Evolutionary conservation across 805 yeast genomes (phyloP).

Genomic region (Yamadazyma endophytica): DNA sequence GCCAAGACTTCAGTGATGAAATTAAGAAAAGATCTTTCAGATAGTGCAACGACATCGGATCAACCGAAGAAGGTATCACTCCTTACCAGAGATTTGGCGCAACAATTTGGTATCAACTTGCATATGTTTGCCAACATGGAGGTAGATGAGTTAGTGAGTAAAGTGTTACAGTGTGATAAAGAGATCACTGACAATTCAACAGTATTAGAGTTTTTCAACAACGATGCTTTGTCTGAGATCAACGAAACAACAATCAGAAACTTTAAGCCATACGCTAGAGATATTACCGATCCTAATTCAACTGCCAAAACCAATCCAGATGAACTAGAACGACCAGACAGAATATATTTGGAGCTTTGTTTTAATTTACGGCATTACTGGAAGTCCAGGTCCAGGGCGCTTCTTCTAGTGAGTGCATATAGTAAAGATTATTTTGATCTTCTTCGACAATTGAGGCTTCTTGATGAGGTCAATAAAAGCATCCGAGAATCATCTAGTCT

Average conservation of each 20-base stretch:
- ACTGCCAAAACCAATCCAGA: constrained; percentile 60
- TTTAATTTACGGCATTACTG: constrained; percentile 85
- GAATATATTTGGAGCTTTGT: constrained; percentile 75
- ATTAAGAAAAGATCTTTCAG: constrained; percentile 25
- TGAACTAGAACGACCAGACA: constrained; percentile 83
- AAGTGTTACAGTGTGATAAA: constrained; percentile 70
- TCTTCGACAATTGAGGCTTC: constrained; percentile 55
- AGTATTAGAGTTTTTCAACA: constrained; percentile 79
- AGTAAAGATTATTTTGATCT: constrained; percentile 78
- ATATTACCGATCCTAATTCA: constrained; percentile 49
- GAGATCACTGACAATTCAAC: constrained; percentile 67
- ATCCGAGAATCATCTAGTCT: constrained; percentile 65
- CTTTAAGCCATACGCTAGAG: constrained; percentile 76
- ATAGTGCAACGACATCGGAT: constrained; percentile 1
- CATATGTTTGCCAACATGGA: constrained; percentile 65
- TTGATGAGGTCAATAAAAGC: constrained; percentile 71
- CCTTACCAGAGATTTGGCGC: constrained; percentile 81
- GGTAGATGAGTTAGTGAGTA: constrained; percentile 64
- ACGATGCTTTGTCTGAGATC: constrained; percentile 70
- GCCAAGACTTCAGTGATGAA: constrained; percentile 58
- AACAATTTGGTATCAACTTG: constrained; percentile 90
- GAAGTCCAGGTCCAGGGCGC: constrained; percentile 86
- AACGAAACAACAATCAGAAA: constrained; percentile 67
- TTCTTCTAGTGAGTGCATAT: constrained; percentile 63
- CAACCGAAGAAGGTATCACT: constrained; percentile 53